Percentiles rank a stretch among this genome's conserved stretches.
Conservation (phyloP, 2,329 filamentous ascomycete genomes). For the Fusarium brevicatenulatum region DNA sequence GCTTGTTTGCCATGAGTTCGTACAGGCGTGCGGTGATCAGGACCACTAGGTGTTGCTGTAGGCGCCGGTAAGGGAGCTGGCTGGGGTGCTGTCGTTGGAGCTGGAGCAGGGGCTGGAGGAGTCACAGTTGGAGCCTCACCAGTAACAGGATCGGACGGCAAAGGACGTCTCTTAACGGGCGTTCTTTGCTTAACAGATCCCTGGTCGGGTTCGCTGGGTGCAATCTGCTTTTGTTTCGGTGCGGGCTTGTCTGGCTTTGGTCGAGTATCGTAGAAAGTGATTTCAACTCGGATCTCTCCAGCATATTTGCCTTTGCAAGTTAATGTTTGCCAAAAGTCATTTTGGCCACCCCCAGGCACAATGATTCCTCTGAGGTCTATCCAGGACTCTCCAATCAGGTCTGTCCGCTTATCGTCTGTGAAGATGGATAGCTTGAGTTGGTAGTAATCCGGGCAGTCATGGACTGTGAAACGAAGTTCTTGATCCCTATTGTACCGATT, state of each 20-base stretch:
- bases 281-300: constrained; percentile 91
- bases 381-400: constrained; percentile 95
- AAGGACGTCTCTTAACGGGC: constrained; percentile 81
- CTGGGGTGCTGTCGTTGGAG: constrained; percentile 1
- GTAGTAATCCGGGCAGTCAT: constrained; percentile 96
- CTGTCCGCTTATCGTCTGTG: constrained; percentile 98
- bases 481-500: constrained; percentile 78
- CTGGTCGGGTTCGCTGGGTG: constrained; percentile 51
- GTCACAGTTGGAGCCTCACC: constrained; percentile 56
- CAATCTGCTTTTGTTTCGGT: constrained; percentile 61
- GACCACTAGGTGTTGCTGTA: constrained; percentile 46
- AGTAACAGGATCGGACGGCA: constrained; percentile 81
- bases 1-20: constrained; percentile 57
- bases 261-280: constrained; percentile 93
- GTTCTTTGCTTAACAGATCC: constrained; percentile 61
- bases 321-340: constrained; percentile 89
- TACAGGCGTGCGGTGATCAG: constrained; percentile 60
- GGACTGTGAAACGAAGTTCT: constrained; percentile 93
- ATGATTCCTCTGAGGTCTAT: constrained; percentile 85
- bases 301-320: constrained; percentile 94
- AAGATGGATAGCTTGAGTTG: constrained; percentile 96
- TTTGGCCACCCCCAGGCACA: constrained; percentile 88
- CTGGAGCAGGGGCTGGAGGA: constrained; percentile 22
- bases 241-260: constrained; percentile 78
- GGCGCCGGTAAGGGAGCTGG: constrained; percentile 38